These are phyloP conservation scores for Acacia crassicarpa DNA, from an alignment of 306 rosid genomes.

Conservation along the genomic window DNA sequence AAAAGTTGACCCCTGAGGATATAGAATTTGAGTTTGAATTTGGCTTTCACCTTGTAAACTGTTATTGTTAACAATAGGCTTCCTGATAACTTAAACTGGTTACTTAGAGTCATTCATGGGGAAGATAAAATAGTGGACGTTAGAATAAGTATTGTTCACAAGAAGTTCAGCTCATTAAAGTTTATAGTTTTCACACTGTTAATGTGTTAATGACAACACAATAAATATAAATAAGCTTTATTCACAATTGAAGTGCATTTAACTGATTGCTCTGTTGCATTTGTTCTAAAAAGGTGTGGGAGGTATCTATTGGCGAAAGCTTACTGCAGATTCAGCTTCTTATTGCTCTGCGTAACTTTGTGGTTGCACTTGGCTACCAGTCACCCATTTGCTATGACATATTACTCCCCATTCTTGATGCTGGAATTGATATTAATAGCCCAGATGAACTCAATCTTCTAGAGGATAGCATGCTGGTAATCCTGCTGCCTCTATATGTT, in stretches of 20 bases:
- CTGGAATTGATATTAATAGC: conserved; percentile 84
- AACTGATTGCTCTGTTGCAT: conserved; percentile 17
- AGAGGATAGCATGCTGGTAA: conserved; percentile 98
- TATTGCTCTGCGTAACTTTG: conserved; percentile 86
- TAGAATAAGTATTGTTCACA: background rate
- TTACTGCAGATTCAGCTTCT: conserved; percentile 95
- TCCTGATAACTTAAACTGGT: conserved; percentile 3
- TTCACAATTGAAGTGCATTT: conserved; percentile 16
- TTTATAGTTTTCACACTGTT: conserved; percentile 25
- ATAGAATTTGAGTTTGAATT: background rate
- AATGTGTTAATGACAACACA: conserved; percentile 12
- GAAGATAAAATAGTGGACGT: conserved; percentile 15
- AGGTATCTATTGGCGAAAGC: conserved; percentile 92
- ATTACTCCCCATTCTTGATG: conserved; percentile 76
- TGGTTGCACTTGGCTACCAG: conserved; percentile 81
- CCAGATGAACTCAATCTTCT: conserved; percentile 92
- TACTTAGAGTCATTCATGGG: conserved; percentile 10
- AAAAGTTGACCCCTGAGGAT: background rate
- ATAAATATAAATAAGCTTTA: conserved; percentile 19
- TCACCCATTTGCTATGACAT: conserved; percentile 84
- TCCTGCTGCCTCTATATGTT: conserved; percentile 31
- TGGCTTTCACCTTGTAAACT: background rate
- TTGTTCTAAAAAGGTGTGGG: conserved; percentile 73
- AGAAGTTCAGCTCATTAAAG: conserved; percentile 13
- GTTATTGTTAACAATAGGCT: background rate